Evolutionary conservation across 495 filamentous ascomycete genomes (phyloP).

Genomic region (Neurospora africana): DNA sequence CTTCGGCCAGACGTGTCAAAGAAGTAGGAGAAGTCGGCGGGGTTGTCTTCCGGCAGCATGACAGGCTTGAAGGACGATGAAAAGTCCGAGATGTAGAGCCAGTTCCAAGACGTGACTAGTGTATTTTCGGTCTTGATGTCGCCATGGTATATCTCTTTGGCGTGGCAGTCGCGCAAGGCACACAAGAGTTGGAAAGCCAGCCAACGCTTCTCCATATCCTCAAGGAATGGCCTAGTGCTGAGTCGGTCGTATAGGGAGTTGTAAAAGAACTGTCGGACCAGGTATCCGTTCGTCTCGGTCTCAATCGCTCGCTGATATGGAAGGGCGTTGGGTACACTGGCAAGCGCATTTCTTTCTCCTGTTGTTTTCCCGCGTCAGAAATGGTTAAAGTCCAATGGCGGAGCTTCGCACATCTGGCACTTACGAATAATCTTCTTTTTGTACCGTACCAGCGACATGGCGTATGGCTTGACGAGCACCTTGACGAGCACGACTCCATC

Average conservation of each 20-base stretch:
- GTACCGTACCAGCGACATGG: slow-evolving; percentile 67
- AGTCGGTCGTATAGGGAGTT: slow-evolving; percentile 96
- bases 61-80: slow-evolving; percentile 92
- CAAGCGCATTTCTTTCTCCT: slow-evolving; percentile 73
- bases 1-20: slow-evolving; percentile 87
- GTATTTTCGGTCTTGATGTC: slow-evolving; percentile 98
- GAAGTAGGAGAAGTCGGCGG: slow-evolving; percentile 93
- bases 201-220: slow-evolving; percentile 98
- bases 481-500: slow-evolving; percentile 90
- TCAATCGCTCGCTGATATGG: slow-evolving; percentile 84
- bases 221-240: slow-evolving; percentile 91
- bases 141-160: slow-evolving; percentile 84
- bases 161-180: slow-evolving; percentile 84
- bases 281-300: slow-evolving; percentile 79
- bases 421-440: slow-evolving; percentile 62
- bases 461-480: slow-evolving; percentile 84
- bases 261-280: slow-evolving; percentile 93
- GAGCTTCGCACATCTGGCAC: slow-evolving; percentile 16
- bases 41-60: slow-evolving; percentile 91
- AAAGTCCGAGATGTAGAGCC: slow-evolving; percentile 95
- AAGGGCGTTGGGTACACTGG: slow-evolving; percentile 82
- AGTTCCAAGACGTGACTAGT: slow-evolving; percentile 97
- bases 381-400: not conserved
- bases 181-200: slow-evolving; percentile 92
- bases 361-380: slow-evolving; percentile 11